These are phyloP conservation scores for Marasmius fiardii DNA, from an alignment of 1,284 basidiomycete genomes.

Conservation along the genomic window DNA sequence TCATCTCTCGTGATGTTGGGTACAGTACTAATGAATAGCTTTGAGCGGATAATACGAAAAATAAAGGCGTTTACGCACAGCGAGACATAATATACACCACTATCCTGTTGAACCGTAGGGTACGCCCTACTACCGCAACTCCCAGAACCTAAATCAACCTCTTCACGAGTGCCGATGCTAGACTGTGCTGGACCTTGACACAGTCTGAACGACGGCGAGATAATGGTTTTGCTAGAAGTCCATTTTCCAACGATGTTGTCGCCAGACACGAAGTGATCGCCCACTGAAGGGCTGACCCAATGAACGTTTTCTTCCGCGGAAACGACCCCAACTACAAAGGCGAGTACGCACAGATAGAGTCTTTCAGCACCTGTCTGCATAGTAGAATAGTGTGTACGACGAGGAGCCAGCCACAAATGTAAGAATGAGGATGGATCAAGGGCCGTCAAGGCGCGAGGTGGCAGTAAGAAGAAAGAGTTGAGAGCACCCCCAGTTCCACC, in stretches of 20 bases:
- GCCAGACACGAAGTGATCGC: slow-evolving; percentile 19
- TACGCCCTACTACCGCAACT: slow-evolving; percentile 36
- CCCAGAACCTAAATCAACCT: slow-evolving; percentile 2
- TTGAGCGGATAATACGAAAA: slow-evolving; percentile 9
- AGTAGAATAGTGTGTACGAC: not conserved
- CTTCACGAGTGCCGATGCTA: slow-evolving; percentile 1
- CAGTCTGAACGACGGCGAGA: slow-evolving; percentile 26
- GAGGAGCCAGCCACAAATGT: slow-evolving; percentile 5
- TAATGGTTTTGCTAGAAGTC: slow-evolving; percentile 18
- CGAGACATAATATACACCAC: slow-evolving; percentile 24
- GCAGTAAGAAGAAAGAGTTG: slow-evolving; percentile 2
- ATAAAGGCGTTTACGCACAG: slow-evolving; percentile 20
- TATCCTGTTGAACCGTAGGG: slow-evolving; percentile 32
- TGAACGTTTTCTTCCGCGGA: slow-evolving; percentile 3
- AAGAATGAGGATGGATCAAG: not conserved
- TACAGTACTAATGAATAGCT: slow-evolving; percentile 23
- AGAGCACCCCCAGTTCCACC: slow-evolving; percentile 4
- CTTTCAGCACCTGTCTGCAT: slow-evolving; percentile 7
- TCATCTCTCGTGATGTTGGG: slow-evolving; percentile 27
- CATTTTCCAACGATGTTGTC: slow-evolving; percentile 27
- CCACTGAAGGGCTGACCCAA: slow-evolving; percentile 14
- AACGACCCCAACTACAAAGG: not conserved
- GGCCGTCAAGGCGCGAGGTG: slow-evolving; percentile 14
- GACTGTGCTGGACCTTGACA: slow-evolving; percentile 11
- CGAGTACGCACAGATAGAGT: not conserved